phyloP scores from a whole-genome alignment of 2,329 filamentous ascomycete genomes.

The Alternaria sp. region DNA sequence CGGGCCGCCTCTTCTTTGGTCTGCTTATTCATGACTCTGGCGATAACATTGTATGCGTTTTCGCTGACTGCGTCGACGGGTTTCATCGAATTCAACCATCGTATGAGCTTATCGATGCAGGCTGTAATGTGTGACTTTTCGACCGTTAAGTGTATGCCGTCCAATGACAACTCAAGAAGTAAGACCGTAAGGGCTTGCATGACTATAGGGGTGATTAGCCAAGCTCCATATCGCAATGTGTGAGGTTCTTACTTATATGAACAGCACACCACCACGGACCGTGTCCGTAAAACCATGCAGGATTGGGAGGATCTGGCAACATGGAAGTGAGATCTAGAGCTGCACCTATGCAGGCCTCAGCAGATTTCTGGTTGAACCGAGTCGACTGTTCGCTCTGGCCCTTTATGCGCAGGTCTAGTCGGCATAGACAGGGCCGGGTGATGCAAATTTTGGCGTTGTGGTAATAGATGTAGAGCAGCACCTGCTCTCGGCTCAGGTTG shows the following conservation, averaged over 20 bases:
- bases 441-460: slow-evolving; percentile 45
- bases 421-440: slow-evolving; percentile 48
- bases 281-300: slow-evolving; percentile 18
- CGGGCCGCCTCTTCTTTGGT: neutral
- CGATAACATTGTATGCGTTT: slow-evolving; percentile 32
- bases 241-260: slow-evolving; percentile 21
- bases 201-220: slow-evolving; percentile 21
- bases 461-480: slow-evolving; percentile 36
- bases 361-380: slow-evolving; percentile 38
- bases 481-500: slow-evolving; percentile 16
- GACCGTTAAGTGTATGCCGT: slow-evolving; percentile 28
- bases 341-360: slow-evolving; percentile 43
- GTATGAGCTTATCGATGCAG: slow-evolving; percentile 34
- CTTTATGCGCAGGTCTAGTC: slow-evolving; percentile 41
- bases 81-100: slow-evolving; percentile 42
- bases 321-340: slow-evolving; percentile 39
- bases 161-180: slow-evolving; percentile 45
- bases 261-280: slow-evolving; percentile 51
- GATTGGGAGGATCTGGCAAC: slow-evolving; percentile 37
- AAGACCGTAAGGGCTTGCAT: slow-evolving; percentile 49
- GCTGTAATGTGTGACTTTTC: slow-evolving; percentile 29
- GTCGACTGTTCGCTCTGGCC: slow-evolving; percentile 37
- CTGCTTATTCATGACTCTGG: slow-evolving; percentile 16
- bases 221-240: neutral
- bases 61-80: slow-evolving; percentile 32